Percentiles rank a stretch among this genome's conserved stretches.
phyloP scores from a whole-genome alignment of 345 rosid genomes.

The Euphorbia peplus region DNA sequence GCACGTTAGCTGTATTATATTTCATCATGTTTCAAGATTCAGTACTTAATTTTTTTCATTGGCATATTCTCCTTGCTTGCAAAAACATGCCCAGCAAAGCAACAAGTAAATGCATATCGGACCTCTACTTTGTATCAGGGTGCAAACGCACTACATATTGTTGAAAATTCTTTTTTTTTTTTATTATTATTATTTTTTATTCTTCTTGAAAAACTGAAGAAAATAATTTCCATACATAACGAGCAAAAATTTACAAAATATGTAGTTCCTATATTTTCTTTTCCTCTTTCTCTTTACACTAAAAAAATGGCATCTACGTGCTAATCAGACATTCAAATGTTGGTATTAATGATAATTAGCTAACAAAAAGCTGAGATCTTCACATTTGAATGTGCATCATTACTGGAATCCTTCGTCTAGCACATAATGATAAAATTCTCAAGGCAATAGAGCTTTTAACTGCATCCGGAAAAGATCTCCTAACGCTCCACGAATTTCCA shows the following conservation, averaged over 20 bases:
- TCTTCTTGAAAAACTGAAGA: not conserved
- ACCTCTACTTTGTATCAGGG: not conserved
- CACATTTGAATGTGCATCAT: slow-evolving; percentile 12
- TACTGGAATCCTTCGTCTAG: slow-evolving; percentile 22
- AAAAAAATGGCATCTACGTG: not conserved
- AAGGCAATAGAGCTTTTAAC: slow-evolving; percentile 72
- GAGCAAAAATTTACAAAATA: slow-evolving; percentile 5
- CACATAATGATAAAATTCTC: slow-evolving; percentile 15
- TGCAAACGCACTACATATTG: not conserved
- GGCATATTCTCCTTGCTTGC: too few species aligned
- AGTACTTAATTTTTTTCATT: too few species aligned
- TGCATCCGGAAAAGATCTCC: slow-evolving; percentile 84
- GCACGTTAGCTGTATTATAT: too few species aligned
- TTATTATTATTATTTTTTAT: too few species aligned
- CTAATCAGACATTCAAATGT: slow-evolving; percentile 8
- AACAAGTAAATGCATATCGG: not conserved
- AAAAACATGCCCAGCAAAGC: not conserved
- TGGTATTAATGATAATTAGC: not conserved
- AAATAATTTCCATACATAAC: slow-evolving; percentile 10
- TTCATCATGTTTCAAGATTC: too few species aligned
- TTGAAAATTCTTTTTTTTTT: not conserved
- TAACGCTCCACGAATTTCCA: slow-evolving; percentile 90
- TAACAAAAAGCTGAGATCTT: not conserved
- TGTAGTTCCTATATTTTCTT: not conserved
- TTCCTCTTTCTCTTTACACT: slow-evolving; percentile 1